These are phyloP conservation scores for Pleurotus platypus DNA, from an alignment of 768 basidiomycete species.

Conservation along the genomic window DNA sequence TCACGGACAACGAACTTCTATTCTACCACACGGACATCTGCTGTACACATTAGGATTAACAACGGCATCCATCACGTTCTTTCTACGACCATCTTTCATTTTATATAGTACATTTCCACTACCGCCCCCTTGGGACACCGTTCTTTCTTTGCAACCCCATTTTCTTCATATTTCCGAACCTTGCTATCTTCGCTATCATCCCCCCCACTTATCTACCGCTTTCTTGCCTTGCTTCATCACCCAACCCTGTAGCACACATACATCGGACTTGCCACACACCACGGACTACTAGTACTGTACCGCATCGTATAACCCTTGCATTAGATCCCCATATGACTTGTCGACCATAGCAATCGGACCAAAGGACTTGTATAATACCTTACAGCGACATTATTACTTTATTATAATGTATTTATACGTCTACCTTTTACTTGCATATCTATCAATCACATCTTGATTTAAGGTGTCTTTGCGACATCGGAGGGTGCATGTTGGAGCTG, in stretches of 20 bases:
- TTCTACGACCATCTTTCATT: not conserved
- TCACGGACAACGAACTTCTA: not conserved
- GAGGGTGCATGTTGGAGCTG: no score
- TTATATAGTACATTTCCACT: not conserved
- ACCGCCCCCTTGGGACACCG: not conserved
- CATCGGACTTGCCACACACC: not conserved
- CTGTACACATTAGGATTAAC: not conserved
- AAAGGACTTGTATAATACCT: not conserved
- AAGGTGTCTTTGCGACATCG: no score
- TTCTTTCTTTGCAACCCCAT: not conserved
- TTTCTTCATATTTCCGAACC: not conserved
- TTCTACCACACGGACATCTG: not conserved
- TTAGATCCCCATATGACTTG: not conserved
- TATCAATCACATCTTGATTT: no score
- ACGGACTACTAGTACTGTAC: not conserved
- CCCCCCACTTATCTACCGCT: not conserved
- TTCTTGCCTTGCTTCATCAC: not conserved
- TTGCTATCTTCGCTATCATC: not conserved
- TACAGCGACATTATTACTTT: constrained; percentile 4
- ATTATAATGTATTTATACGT: constrained; percentile 9
- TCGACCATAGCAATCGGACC: not conserved
- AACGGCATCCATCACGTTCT: not conserved
- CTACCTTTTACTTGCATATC: not conserved
- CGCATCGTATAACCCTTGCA: not conserved
- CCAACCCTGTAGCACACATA: not conserved